A percentile compares a stretch with the other conserved stretches of the same genome.
These are phyloP conservation scores for Rubus parviflorus DNA, from an alignment of 306 rosid species.

Conservation along the genomic window DNA sequence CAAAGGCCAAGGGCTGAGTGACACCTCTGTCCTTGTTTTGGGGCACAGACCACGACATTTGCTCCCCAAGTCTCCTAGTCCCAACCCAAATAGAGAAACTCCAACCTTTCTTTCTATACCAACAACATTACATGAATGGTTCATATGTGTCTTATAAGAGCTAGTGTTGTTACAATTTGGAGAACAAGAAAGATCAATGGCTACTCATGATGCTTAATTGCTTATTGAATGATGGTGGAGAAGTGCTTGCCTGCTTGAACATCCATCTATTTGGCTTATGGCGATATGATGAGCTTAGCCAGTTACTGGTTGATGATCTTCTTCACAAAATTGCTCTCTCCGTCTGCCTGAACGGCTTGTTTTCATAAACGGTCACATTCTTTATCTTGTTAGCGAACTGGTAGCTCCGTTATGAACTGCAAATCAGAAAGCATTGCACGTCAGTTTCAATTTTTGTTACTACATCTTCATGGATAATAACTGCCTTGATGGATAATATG, in stretches of 20 bases:
- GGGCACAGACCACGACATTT: conserved; percentile 32
- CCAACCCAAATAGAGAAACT: conserved; percentile 1
- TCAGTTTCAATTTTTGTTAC: background rate
- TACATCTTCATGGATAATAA: background rate
- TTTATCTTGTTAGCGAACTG: background rate
- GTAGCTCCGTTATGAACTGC: background rate
- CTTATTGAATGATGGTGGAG: background rate
- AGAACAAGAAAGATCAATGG: background rate
- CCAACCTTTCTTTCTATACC: background rate
- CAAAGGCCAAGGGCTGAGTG: background rate
- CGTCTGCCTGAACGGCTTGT: background rate
- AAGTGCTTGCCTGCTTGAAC: background rate
- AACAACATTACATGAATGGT: background rate
- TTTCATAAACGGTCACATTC: background rate
- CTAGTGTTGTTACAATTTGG: background rate
- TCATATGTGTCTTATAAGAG: background rate
- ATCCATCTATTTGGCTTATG: background rate
- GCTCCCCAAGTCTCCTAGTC: conserved; percentile 15
- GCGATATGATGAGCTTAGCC: background rate
- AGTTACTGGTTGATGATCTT: background rate
- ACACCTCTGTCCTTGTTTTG: conserved; percentile 27
- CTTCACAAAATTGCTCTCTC: background rate
- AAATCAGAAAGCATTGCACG: background rate
- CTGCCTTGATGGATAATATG: background rate
- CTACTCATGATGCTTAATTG: too few species aligned